Base-by-base conservation (phyloP, 1,284 basidiomycete genomes). In the Puccinia coronata region DNA sequence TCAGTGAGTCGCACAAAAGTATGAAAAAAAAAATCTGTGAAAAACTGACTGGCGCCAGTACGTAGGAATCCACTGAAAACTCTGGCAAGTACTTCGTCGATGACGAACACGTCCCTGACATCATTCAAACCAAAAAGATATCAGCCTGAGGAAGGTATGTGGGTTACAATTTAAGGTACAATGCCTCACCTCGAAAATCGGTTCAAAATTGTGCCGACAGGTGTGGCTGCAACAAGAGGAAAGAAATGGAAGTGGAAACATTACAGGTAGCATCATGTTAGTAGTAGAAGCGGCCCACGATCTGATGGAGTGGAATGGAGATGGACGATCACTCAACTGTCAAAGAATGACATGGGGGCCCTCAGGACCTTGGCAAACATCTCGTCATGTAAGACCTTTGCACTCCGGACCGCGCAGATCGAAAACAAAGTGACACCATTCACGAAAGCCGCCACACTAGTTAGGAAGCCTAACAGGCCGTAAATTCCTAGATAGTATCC, bases 271-370 rank as follows among this genome's bases (percentile, higher is more conserved):
- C 41, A 28, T 18, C 57, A 8, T 47, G 47, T 23, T 59, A 51
- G 9, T 36, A n/a, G 72, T n/a, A 0, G 80, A 12, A 57, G 76
- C 9, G 25, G 59, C 83, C 20, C 9, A 39, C 6, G 20, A 41
- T 41, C 61, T 20, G 12, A 41, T 20, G 34, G 12, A 20, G 25
- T 49, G 25, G n/a, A 25, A 70, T 70, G 88, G 74, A 83, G 92
- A 91, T 91, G 88, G 84, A 93, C 92, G 31, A 90, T 91, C 1
- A 93, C 93, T 0, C 93, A 95, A 79, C 90, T 87, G 86, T 95
- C 94, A 84, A 96, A 97, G 88, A 94, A 97, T 83, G 90, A 91
- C 84, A 96, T 87, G 0, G 95, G 94, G 0, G 93, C 92, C 57
- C 90, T 90, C 88, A 97, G 91, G 36, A 97, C 89, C 0, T 93